Evolutionary conservation across 176 grass and related monocot species (phyloP).

Genomic region (Triticum urartu): DNA sequence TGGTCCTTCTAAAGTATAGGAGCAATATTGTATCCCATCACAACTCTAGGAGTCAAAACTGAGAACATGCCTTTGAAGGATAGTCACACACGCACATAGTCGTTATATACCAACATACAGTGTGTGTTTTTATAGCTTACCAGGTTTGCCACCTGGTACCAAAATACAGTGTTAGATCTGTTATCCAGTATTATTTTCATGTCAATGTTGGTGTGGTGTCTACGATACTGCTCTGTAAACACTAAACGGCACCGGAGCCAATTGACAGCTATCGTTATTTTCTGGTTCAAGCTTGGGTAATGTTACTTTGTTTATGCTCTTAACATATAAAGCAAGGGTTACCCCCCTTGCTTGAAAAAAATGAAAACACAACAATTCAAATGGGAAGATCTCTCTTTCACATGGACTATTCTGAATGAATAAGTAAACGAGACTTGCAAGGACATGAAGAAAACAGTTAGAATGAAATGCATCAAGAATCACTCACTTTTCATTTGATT

Average conservation of each 20-base stretch:
- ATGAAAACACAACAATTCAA: background rate
- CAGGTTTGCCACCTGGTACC: too few species aligned
- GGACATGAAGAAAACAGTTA: background rate
- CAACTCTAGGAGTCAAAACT: background rate
- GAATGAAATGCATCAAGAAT: slow-evolving; percentile 1
- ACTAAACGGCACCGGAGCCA: background rate
- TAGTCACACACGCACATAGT: background rate
- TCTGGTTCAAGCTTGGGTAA: background rate
- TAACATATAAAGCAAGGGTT: background rate
- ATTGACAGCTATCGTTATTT: background rate
- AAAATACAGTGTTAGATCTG: background rate
- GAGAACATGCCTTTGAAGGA: background rate
- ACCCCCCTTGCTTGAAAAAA: background rate
- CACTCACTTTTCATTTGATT: slow-evolving; percentile 98
- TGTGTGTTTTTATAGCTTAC: background rate
- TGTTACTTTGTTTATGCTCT: background rate
- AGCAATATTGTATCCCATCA: background rate
- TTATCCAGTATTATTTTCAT: background rate
- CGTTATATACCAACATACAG: background rate
- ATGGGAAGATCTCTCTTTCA: slow-evolving; percentile 13
- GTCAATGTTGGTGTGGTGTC: background rate
- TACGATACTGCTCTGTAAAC: background rate
- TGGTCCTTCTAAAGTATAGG: background rate
- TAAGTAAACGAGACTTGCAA: background rate
- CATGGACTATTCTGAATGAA: slow-evolving; percentile 7